phyloP scores from a whole-genome alignment of 306 rosid genomes.

The Arachis hypogaea region DNA sequence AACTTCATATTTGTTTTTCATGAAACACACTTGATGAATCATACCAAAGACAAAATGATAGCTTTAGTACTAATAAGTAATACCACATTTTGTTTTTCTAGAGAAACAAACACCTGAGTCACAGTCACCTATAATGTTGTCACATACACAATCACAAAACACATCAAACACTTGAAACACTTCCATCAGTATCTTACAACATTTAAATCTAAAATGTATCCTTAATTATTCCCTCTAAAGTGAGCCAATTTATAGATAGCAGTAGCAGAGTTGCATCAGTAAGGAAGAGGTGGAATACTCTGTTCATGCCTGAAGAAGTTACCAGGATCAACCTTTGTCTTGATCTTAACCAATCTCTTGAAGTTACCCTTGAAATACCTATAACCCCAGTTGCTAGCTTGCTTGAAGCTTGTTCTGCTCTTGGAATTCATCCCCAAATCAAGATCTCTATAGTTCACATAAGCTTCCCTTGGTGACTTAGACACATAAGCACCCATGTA shows the following conservation, averaged over 20 bases:
- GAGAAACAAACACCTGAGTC: constrained; percentile 28
- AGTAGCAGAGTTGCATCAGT: background rate
- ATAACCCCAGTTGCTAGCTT: constrained; percentile 50
- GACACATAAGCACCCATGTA: constrained; percentile 56
- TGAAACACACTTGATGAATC: background rate
- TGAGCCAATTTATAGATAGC: background rate
- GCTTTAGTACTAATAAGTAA: background rate
- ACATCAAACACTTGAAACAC: constrained; percentile 30
- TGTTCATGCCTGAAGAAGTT: constrained; percentile 61
- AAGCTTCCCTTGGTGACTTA: constrained; percentile 46
- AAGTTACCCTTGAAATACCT: constrained; percentile 51
- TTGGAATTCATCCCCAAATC: constrained; percentile 51
- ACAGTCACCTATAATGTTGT: constrained; percentile 11
- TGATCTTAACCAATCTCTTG: constrained; percentile 48
- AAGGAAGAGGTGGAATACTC: constrained; percentile 50
- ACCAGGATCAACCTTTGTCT: constrained; percentile 52
- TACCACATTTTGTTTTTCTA: constrained; percentile 7
- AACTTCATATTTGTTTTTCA: background rate
- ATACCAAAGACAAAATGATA: constrained; percentile 11
- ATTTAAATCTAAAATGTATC: constrained; percentile 20
- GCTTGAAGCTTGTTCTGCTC: constrained; percentile 42
- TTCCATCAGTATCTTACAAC: constrained; percentile 37
- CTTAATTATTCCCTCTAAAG: constrained; percentile 23
- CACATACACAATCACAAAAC: constrained; percentile 13
- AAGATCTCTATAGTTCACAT: constrained; percentile 56